Evolutionary conservation across 495 filamentous ascomycete genomes (phyloP), one percentile per base, ranked within the genome.

Genomic region (Xanthoparmelia taractica): DNA sequence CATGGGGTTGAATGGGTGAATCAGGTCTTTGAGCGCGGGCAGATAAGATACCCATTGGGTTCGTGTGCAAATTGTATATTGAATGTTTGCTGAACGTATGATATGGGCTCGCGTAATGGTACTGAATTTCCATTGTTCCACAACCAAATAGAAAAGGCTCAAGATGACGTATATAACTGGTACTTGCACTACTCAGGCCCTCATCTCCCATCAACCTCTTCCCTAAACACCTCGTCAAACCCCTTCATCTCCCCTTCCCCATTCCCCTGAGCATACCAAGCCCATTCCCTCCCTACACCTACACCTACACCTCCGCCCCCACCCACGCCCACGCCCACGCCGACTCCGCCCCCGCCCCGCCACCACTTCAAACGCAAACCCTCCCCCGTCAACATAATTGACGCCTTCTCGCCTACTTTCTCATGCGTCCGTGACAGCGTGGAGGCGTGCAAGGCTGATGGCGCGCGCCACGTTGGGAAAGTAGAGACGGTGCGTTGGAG

Each of bases 401-500:
- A 18, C 7, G 50, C 50, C 18, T 54, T 54, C 2, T 54, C 50
- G 10, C 27, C 29, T 7, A 33, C 0, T 1, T 54, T 54, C 29
- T 33, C 50, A 4, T 54, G 17, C 27, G 50, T 54, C 29, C 50
- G 0, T 2, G 29, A 54, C 6, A 54, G 29, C 0, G 50, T 54
- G 2, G 50, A 31, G 6, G 12, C 12, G 47, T 50, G 25, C 25
- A 29, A 17, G 23, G 29, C 33, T 27, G 50, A 11, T 6, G 50
- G 29, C 27, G 50, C 27, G 50, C 33, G 50, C 50, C 50, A 54
- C 1, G 50, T 33, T 8, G 50, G 50, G 17, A 50, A 58, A 0
- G 20, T 31, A 4, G 61, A 40, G 29, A 43, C 33, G n/a, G 57
- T 20, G 48, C 50, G 38, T 20, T 63, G 43, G 17, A 58, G 40